A percentile compares a stretch with the other conserved stretches of the same genome.
These are phyloP conservation scores for Nitzschia sp. DNA, from an alignment of 108 stramenopile genomes.

Conservation along the genomic window DNA sequence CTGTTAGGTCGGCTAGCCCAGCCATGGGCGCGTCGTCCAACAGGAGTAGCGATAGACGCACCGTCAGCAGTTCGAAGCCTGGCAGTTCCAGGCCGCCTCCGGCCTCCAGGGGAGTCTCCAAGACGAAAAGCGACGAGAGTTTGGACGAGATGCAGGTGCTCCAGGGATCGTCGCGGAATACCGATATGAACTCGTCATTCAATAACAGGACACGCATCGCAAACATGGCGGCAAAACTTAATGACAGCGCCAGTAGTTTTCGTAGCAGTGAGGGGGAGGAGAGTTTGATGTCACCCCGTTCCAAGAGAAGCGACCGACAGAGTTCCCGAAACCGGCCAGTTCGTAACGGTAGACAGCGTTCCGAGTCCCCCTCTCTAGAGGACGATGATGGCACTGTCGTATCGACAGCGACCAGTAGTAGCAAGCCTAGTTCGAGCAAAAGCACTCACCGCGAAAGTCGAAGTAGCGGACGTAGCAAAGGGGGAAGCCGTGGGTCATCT, in stretches of 20 bases:
- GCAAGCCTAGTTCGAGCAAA: neutral
- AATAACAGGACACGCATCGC: constrained; percentile 11
- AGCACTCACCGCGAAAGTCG: constrained; percentile 4
- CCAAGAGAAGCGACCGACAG: neutral
- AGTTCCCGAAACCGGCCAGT: neutral
- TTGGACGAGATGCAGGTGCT: constrained; percentile 7
- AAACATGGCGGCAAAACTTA: constrained; percentile 7
- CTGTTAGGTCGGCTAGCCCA: neutral
- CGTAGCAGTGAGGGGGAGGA: neutral
- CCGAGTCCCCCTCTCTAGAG: neutral
- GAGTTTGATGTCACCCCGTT: neutral
- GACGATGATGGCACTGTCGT: constrained; percentile 13
- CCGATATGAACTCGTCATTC: constrained; percentile 1
- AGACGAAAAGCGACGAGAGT: constrained; percentile 15
- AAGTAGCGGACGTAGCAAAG: neutral
- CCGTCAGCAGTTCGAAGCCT: neutral
- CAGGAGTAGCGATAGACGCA: neutral
- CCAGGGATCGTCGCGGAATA: neutral
- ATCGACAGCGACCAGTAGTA: neutral
- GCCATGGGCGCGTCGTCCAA: neutral
- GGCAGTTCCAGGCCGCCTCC: constrained; percentile 7
- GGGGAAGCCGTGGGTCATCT: neutral
- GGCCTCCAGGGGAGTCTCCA: neutral
- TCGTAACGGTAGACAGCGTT: constrained; percentile 8
- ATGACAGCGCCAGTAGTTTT: constrained; percentile 3